Evolutionary conservation across 192 early-diverging fungal genomes (phyloP), one percentile per base, ranked within the genome.

Genomic region (Thamnidium elegans): DNA sequence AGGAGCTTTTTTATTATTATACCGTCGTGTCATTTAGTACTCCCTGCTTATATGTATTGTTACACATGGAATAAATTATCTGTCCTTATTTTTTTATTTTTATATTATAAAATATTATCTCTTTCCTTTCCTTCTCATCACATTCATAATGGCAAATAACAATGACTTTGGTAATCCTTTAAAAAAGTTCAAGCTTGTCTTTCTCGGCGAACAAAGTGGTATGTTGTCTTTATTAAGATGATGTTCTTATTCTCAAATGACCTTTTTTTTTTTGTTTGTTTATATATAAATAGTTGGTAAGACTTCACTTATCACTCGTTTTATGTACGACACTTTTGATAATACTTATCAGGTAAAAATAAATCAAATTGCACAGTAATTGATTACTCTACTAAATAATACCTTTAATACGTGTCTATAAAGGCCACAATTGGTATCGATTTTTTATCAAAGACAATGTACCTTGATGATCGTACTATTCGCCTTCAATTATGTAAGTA

Each of bases 251-350:
- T 39, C 5, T 10, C 4, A 9, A 48, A 48, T 48, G 46, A 19
- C 15, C 46, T 48, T 17, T 48, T 17, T 48, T 48, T 19, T 6
- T 26, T 26, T 26, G 26, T 26, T 26, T 26, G 26, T 26, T 26
- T 26, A 26, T 26, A 26, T 26, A 26, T 26, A 26, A 26, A 66
- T 81, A 95, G 97, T 97, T 46, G 97, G 97, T 52, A 99, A 99
- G 74, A 99, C 97, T 1, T 98, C 96, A 8, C 86, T 99, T 51
- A 98, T 99, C 66, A 99, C 97, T 23, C 85, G 97, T n/a, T 99
- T 99, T 78, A 99, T 99, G 97, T 98, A 99, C 78, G 97, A 99
- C 65, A 98, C 94, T 10, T 99, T 99, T 73, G 96, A 99, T 84
- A 95, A 95, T 63, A 95, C 94, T 15, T 98, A 99, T 79, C 94